Evolutionary conservation across 441 rosid species (phyloP).

Genomic region (Erysimum pusillum): DNA sequence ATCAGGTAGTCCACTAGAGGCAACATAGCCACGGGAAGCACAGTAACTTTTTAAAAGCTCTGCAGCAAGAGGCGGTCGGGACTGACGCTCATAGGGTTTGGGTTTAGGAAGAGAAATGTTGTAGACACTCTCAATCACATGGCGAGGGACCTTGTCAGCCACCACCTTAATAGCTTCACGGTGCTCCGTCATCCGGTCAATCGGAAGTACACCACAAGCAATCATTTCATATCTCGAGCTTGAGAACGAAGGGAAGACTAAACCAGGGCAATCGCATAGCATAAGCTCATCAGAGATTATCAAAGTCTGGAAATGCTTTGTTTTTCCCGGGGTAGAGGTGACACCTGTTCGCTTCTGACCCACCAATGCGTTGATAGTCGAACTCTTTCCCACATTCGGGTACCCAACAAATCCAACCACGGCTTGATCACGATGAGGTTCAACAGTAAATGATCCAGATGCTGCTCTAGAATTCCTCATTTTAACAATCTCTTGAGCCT

Average conservation of each 20-base stretch:
- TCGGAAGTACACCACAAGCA: conserved; percentile 93
- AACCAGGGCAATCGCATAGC: conserved; percentile 93
- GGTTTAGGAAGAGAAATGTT: conserved; percentile 85
- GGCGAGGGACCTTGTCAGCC: conserved; percentile 82
- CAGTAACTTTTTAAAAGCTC: conserved; percentile 83
- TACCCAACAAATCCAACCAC: conserved; percentile 95
- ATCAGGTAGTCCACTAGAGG: conserved; percentile 95
- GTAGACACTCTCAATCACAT: conserved; percentile 72
- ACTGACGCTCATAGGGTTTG: conserved; percentile 85
- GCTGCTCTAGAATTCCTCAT: conserved; percentile 55
- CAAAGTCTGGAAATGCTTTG: conserved; percentile 95
- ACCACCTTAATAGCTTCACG: conserved; percentile 90
- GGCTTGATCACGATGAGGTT: conserved; percentile 54
- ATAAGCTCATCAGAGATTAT: conserved; percentile 83
- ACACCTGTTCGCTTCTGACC: conserved; percentile 97
- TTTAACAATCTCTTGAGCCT: conserved; percentile 83
- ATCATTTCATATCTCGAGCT: conserved; percentile 95
- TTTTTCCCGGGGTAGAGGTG: conserved; percentile 97
- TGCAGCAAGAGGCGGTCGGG: conserved; percentile 80
- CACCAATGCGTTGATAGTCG: conserved; percentile 92
- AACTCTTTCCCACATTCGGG: conserved; percentile 97
- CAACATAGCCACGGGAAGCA: conserved; percentile 90
- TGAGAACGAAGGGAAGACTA: conserved; percentile 96
- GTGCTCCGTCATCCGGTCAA: conserved; percentile 91
- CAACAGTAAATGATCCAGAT: conserved; percentile 43